These are phyloP conservation scores for Sparassis latifolia DNA, from an alignment of 1,284 basidiomycete species.

Conservation along the genomic window DNA sequence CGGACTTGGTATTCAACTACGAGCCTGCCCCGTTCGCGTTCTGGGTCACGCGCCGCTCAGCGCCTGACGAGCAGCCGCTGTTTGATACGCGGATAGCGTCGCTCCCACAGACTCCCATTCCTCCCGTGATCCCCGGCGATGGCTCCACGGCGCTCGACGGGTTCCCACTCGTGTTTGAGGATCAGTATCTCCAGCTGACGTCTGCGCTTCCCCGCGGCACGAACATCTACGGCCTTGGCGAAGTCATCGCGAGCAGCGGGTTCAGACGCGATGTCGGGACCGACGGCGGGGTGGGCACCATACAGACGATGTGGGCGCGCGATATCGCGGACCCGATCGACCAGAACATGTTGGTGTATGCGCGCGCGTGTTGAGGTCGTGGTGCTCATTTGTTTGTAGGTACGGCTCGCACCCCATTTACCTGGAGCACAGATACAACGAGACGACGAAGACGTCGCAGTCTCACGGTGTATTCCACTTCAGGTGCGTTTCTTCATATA, in stretches of 20 bases:
- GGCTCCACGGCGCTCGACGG: slow-evolving; percentile 46
- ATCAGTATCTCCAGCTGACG: slow-evolving; percentile 64
- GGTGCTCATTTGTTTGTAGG: slow-evolving; percentile 22
- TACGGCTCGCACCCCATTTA: slow-evolving; percentile 72
- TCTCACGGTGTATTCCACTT: slow-evolving; percentile 69
- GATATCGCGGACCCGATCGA: slow-evolving; percentile 56
- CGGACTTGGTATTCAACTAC: slow-evolving; percentile 67
- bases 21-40: slow-evolving; percentile 64
- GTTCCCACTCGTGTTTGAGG: slow-evolving; percentile 71
- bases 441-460: slow-evolving; percentile 39
- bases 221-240: slow-evolving; percentile 77
- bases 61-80: slow-evolving; percentile 49
- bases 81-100: slow-evolving; percentile 68
- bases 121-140: slow-evolving; percentile 39
- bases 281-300: slow-evolving; percentile 45
- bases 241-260: slow-evolving; percentile 61
- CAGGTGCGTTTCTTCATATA: slow-evolving; percentile 30
- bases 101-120: slow-evolving; percentile 48
- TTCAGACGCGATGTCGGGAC: slow-evolving; percentile 56
- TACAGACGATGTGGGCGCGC: slow-evolving; percentile 69
- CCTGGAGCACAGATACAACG: slow-evolving; percentile 55
- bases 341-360: slow-evolving; percentile 45
- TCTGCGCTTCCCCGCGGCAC: slow-evolving; percentile 57
- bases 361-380: background rate
- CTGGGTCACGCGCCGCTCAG: slow-evolving; percentile 67